Conservation (phyloP, 495 filamentous ascomycete genomes). For the Penicillium paxilli region DNA sequence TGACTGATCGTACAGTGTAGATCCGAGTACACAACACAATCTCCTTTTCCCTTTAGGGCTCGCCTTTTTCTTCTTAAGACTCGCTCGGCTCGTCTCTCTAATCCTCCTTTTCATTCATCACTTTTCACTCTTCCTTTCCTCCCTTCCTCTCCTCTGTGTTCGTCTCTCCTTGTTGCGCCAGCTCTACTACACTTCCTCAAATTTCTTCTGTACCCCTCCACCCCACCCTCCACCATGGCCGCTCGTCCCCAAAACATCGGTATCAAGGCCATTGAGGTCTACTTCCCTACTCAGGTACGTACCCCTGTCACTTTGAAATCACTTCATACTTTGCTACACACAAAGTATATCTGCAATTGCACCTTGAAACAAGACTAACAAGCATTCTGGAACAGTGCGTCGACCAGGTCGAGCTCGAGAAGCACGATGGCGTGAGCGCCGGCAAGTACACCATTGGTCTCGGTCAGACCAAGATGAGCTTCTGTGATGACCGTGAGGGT, state of each 20-base stretch:
- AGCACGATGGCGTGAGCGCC: constrained; percentile 91
- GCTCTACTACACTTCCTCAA: not conserved
- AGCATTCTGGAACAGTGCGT: constrained; percentile 69
- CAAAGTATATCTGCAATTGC: too few species aligned
- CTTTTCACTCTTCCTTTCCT: not conserved
- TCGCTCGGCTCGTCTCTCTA: not conserved
- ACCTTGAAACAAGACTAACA: constrained; percentile 20
- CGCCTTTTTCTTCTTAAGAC: not conserved
- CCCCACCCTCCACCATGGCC: constrained; percentile 66
- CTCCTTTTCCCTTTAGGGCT: constrained; percentile 18
- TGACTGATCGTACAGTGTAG: constrained; percentile 37
- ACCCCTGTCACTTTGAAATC: not conserved
- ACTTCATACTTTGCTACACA: not conserved
- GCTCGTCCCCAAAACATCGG: constrained; percentile 92
- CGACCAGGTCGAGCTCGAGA: constrained; percentile 92
- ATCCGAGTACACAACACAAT: constrained; percentile 32
- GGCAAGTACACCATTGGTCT: constrained; percentile 99
- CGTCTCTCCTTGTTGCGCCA: not conserved
- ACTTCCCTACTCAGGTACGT: constrained; percentile 88
- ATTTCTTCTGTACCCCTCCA: not conserved
- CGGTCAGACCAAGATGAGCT: constrained; percentile 99
- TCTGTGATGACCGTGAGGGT: constrained; percentile 99
- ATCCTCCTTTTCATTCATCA: constrained; percentile 3
- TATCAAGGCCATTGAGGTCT: constrained; percentile 99
- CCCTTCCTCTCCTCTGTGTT: not conserved